Percentiles rank a stretch among this genome's conserved stretches.
phyloP scores from a whole-genome alignment of 768 basidiomycete species.

The Rhizopogon vinicolor region DNA sequence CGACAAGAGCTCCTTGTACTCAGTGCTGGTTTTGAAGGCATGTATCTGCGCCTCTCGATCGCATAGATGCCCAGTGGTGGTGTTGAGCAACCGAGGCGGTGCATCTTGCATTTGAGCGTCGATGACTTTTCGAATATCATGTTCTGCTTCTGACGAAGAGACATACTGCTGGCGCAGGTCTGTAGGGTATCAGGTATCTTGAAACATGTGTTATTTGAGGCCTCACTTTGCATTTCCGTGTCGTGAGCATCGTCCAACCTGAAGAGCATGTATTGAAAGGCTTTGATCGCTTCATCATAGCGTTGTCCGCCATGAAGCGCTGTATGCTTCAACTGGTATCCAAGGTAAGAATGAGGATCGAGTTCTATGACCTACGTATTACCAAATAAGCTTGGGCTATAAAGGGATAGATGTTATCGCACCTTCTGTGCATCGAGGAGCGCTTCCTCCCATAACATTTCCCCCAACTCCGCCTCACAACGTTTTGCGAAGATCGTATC shows the following conservation, averaged over 20 bases:
- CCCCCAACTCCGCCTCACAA: background rate
- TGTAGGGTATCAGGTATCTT: background rate
- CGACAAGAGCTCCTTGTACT: background rate
- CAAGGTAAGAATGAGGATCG: background rate
- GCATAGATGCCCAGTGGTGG: conserved; percentile 1
- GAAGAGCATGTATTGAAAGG: background rate
- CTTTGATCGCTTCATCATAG: background rate
- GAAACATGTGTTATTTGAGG: background rate
- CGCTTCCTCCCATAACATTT: background rate
- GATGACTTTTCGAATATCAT: background rate
- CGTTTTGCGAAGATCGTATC: background rate
- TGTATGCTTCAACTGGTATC: background rate
- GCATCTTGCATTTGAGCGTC: background rate
- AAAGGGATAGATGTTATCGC: background rate
- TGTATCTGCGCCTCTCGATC: background rate
- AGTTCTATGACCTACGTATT: background rate
- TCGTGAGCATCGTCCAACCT: background rate
- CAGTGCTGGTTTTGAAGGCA: background rate
- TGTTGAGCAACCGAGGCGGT: conserved; percentile 6
- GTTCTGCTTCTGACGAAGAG: background rate
- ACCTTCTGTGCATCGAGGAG: background rate
- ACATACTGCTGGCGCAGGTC: background rate
- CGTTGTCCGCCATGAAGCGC: background rate
- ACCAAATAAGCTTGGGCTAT: background rate
- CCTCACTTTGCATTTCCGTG: background rate